Percentiles rank a stretch among this genome's conserved stretches.
These are phyloP conservation scores for Phytophthora megakarya DNA, from an alignment of 352 stramenopile genomes.

Conservation along the genomic window DNA sequence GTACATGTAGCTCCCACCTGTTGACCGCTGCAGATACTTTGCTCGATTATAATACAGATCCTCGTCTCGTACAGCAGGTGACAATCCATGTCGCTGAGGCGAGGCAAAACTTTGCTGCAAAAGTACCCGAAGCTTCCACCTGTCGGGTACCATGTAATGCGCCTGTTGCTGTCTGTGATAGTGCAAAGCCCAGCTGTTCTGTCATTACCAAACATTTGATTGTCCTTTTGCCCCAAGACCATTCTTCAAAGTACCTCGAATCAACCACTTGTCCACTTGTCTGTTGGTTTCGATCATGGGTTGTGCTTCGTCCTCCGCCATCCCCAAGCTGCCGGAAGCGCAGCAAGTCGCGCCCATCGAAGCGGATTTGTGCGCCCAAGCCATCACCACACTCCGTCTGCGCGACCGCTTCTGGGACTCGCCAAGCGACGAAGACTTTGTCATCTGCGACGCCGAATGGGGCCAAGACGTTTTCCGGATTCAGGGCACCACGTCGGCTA, in stretches of 20 bases:
- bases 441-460: slow-evolving; percentile 39
- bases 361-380: slow-evolving; percentile 30
- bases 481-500: slow-evolving; percentile 36
- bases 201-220: slow-evolving; percentile 13
- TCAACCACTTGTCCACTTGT: not conserved
- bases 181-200: slow-evolving; percentile 27
- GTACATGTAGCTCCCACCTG: too few relatives aligned
- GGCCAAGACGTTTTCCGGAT: slow-evolving; percentile 39
- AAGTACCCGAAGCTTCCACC: not conserved
- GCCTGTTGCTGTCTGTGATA: slow-evolving; percentile 1
- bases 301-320: slow-evolving; percentile 40
- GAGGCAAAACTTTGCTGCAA: too few relatives aligned
- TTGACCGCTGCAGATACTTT: not conserved
- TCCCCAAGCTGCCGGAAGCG: slow-evolving; percentile 26
- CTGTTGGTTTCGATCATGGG: slow-evolving; percentile 35
- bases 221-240: slow-evolving; percentile 5
- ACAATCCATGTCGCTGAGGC: slow-evolving; percentile 12
- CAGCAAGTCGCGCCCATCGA: slow-evolving; percentile 27
- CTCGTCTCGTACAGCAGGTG: slow-evolving; percentile 16
- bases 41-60: slow-evolving; percentile 5
- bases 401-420: slow-evolving; percentile 42
- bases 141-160: not conserved
- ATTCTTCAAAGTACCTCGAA: slow-evolving; percentile 31
- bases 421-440: slow-evolving; percentile 39
- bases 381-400: slow-evolving; percentile 43